Evolutionary conservation across 1,284 basidiomycete species (phyloP), one percentile per base, ranked within the genome.

Genomic region (Trichosporon sp.): DNA sequence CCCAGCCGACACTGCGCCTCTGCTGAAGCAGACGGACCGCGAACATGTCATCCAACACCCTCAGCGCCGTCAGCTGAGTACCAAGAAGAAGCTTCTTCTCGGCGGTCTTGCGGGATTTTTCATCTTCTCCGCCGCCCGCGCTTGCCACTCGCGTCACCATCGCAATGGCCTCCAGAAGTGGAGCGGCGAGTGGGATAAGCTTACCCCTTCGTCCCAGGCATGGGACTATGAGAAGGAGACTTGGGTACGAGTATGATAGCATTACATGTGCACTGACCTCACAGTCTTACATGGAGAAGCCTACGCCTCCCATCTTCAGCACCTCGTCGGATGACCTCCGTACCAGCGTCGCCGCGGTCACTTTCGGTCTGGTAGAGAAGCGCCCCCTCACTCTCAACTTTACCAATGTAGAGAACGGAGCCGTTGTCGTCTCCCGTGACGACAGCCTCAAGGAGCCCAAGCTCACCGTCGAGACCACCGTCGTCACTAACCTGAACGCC

Each of bases 391-490:
- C 38, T n/a, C 64, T 76, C 40, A 69, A 75, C 37, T 64, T 78
- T 67, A 59, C 69, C 54, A 67, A 68, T 16, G 69, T 61, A 32
- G 51, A 59, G 11, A 68, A 70, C 26, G 75, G 71, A 11, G 70
- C 71, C 16, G 70, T 79, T 31, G 59, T 77, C 56, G 68, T 78
- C 4, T 75, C 76, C 2, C 74, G 74, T 38, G 66, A 68, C 16
- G 75, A 71, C 1, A 66, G 66, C 51, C 43, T 70, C 0, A 65
- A 32, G 6, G 65, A 70, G 37, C 54, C 72, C 14, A 59, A 71
- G 46, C 19, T 79, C 64, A 61, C 75, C 56, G 73, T 79, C 68
- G 76, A 79, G 71, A 75, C 75, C 19, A 65, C 67, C 19, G 76
- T 72, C 70, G 12, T 51, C 40, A 67, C 48, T n/a, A 72, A n/a